Evolutionary conservation across 2,329 filamentous ascomycete genomes (phyloP).

Genomic region (Penicillium frequentans): DNA sequence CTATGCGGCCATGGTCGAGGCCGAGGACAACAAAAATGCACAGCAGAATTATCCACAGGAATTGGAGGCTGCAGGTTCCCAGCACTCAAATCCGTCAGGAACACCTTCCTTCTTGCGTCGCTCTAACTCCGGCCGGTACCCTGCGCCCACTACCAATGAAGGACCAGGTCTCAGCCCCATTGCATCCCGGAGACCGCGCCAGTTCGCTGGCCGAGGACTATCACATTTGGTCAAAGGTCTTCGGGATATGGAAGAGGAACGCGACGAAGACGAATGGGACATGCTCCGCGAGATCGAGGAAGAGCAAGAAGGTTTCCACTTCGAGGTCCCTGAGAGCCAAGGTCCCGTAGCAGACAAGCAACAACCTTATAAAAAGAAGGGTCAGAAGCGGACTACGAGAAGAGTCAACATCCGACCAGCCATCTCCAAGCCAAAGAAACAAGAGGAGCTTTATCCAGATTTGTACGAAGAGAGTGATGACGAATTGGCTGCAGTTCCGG

Average conservation of each 20-base stretch:
- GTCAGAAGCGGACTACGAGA: conserved; percentile 50
- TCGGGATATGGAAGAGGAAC: conserved; percentile 21
- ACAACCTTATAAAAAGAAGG: conserved; percentile 40
- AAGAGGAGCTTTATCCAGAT: conserved; percentile 21
- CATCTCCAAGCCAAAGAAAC: conserved; percentile 29
- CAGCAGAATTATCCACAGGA: conserved; percentile 5
- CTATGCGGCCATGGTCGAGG: conserved; percentile 42
- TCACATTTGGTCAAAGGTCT: conserved; percentile 41
- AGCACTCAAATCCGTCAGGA: conserved; percentile 27
- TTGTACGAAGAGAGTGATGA: conserved; percentile 26
- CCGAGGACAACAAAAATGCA: conserved; percentile 23
- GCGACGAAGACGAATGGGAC: conserved; percentile 27
- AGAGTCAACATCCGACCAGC: conserved; percentile 46
- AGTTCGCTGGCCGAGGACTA: conserved; percentile 41
- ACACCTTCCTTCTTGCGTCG: conserved; percentile 43
- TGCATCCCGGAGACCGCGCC: conserved; percentile 35
- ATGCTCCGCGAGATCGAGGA: conserved; percentile 46
- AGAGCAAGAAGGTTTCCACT: conserved; percentile 29
- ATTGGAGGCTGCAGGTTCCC: neutral
- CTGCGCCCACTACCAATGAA: conserved; percentile 10
- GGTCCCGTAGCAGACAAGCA: conserved; percentile 9
- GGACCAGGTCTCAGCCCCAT: conserved; percentile 37
- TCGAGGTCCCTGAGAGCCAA: conserved; percentile 42
- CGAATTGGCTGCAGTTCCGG: conserved; percentile 29
- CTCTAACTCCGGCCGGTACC: conserved; percentile 33